These are phyloP conservation scores for Sporothrix dimorphospora DNA, from an alignment of 2,329 filamentous ascomycete genomes.

Conservation along the genomic window DNA sequence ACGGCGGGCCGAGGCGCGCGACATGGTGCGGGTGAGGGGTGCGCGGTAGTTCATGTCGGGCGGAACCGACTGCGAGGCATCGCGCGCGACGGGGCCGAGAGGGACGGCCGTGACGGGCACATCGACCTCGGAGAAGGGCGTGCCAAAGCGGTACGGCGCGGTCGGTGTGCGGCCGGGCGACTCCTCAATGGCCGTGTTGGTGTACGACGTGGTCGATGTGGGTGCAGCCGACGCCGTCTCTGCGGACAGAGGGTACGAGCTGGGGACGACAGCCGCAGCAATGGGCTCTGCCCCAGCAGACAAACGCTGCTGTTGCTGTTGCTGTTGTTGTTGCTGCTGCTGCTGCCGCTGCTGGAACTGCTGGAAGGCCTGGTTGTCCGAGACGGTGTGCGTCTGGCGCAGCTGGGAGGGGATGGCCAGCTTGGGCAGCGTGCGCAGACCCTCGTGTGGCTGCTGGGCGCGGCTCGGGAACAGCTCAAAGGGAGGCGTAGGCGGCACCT, in stretches of 20 bases:
- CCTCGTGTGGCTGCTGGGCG: constrained; percentile 51
- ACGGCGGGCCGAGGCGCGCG: constrained; percentile 61
- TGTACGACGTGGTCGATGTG: constrained; percentile 32
- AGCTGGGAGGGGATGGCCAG: constrained; percentile 58
- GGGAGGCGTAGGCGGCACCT: constrained; percentile 70
- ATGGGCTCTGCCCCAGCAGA: background rate
- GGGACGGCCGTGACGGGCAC: constrained; percentile 77
- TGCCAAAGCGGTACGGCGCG: constrained; percentile 75
- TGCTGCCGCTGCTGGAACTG: constrained; percentile 1
- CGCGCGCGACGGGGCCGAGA: constrained; percentile 72
- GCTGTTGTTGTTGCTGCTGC: background rate
- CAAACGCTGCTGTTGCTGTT: background rate
- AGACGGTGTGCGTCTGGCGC: constrained; percentile 9
- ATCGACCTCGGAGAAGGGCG: constrained; percentile 89
- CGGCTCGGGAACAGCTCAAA: constrained; percentile 62
- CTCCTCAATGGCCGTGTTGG: constrained; percentile 35
- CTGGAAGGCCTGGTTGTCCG: background rate
- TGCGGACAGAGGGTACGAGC: constrained; percentile 21
- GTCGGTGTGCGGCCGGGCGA: constrained; percentile 43
- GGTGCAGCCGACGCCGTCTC: constrained; percentile 27
- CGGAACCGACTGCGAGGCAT: constrained; percentile 86
- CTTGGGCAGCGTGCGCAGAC: constrained; percentile 63
- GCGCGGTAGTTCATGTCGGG: constrained; percentile 85
- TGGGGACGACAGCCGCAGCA: background rate
- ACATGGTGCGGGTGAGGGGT: constrained; percentile 51